Evolutionary conservation across 2,329 filamentous ascomycete species (phyloP).

Genomic region (Botryotinia globosa): DNA sequence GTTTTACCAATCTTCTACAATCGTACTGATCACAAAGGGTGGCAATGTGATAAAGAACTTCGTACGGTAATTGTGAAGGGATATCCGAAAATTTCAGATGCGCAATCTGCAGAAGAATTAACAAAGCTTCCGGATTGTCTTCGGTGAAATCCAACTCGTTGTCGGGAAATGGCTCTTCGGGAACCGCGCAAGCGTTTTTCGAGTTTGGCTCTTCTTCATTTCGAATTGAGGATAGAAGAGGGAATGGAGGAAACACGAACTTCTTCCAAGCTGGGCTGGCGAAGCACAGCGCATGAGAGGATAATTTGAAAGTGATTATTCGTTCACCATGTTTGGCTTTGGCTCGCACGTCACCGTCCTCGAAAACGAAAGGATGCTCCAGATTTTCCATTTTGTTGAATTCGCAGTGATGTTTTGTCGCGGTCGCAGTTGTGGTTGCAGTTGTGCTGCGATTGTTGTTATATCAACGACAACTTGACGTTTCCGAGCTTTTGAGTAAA

Average conservation of each 20-base stretch:
- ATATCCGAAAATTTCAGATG: neutral
- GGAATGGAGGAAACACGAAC: neutral
- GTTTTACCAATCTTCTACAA: neutral
- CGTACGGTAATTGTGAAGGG: neutral
- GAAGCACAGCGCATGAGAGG: neutral
- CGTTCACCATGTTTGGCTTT: neutral
- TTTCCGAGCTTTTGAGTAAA: neutral
- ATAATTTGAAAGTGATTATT: neutral
- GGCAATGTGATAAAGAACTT: neutral
- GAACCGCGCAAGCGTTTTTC: neutral
- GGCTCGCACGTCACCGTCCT: neutral
- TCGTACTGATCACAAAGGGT: neutral
- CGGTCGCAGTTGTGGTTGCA: neutral
- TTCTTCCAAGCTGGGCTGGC: constrained; percentile 1
- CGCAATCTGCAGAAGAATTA: neutral
- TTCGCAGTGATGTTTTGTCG: neutral
- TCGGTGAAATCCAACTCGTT: neutral
- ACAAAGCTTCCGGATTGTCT: neutral
- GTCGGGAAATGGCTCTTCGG: neutral
- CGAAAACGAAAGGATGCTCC: neutral
- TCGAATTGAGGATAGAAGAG: neutral
- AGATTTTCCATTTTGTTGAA: neutral
- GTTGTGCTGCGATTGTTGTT: neutral
- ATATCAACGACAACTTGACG: neutral
- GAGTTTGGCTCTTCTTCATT: neutral